These are phyloP conservation scores for Suillus brevipes DNA, from an alignment of 768 basidiomycete genomes.

Conservation along the genomic window DNA sequence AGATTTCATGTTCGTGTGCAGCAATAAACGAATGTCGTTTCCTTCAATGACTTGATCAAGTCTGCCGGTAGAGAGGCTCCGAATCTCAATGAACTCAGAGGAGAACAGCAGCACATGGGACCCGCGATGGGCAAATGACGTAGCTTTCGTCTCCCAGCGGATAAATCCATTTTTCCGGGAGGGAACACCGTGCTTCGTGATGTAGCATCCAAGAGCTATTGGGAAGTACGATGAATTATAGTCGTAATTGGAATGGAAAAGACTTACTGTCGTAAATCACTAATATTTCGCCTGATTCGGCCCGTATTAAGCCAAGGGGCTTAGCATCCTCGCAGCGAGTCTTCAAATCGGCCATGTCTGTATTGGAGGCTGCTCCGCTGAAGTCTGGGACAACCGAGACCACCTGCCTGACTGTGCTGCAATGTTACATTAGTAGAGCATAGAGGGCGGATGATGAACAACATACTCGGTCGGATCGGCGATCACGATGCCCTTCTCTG, in stretches of 20 bases:
- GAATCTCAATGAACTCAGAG: slow-evolving; percentile 72
- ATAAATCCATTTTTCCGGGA: slow-evolving; percentile 62
- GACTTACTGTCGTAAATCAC: slow-evolving; percentile 73
- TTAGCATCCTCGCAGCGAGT: slow-evolving; percentile 54
- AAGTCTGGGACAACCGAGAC: slow-evolving; percentile 64
- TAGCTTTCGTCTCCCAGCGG: slow-evolving; percentile 76
- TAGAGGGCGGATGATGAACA: not conserved
- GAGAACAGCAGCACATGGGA: slow-evolving; percentile 74
- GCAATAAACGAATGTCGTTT: slow-evolving; percentile 63
- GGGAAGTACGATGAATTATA: not conserved
- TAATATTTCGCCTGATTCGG: slow-evolving; percentile 55
- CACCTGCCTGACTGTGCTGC: slow-evolving; percentile 42
- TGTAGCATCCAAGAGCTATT: slow-evolving; percentile 73
- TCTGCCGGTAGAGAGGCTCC: slow-evolving; percentile 59
- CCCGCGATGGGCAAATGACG: slow-evolving; percentile 59
- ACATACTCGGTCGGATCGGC: slow-evolving; percentile 68
- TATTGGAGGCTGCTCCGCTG: slow-evolving; percentile 36
- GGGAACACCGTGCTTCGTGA: slow-evolving; percentile 68
- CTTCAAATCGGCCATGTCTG: slow-evolving; percentile 55
- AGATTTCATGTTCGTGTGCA: slow-evolving; percentile 32
- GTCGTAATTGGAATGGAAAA: not conserved
- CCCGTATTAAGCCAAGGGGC: slow-evolving; percentile 67
- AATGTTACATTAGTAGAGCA: slow-evolving; percentile 1
- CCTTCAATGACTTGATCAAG: slow-evolving; percentile 86
- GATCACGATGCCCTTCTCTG: slow-evolving; percentile 63